Evolutionary conservation across 805 yeast genomes (phyloP).

Genomic region (Kodamaea neixiangensis): DNA sequence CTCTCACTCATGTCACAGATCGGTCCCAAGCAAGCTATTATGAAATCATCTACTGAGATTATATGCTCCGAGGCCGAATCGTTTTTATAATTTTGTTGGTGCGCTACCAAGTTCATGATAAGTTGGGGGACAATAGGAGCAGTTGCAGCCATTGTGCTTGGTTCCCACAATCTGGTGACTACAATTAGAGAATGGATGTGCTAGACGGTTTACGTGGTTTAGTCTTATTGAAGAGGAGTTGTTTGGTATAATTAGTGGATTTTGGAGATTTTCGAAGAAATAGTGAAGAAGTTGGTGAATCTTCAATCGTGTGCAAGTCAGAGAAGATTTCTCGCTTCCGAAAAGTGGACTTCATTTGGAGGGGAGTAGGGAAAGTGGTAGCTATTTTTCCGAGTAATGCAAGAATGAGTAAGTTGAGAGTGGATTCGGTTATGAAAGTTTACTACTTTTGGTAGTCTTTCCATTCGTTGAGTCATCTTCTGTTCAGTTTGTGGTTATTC

Average conservation of each 20-base stretch:
- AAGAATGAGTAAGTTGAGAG: too few relatives aligned
- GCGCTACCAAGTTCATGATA: slow-evolving; percentile 8
- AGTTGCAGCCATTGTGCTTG: background rate
- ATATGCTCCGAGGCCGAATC: slow-evolving; percentile 12
- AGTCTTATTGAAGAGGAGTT: background rate
- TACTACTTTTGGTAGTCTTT: too few relatives aligned
- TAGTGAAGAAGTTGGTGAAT: background rate
- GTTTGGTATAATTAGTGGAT: background rate
- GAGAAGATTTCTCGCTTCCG: background rate
- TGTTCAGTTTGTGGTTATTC: too few relatives aligned
- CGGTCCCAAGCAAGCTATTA: background rate
- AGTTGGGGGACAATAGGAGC: background rate
- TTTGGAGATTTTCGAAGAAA: background rate
- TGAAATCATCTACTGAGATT: background rate
- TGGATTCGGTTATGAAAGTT: too few relatives aligned
- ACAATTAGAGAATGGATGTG: too few relatives aligned
- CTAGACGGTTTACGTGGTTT: background rate
- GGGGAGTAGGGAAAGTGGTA: too few relatives aligned
- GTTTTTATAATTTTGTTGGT: background rate
- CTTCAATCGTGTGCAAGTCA: background rate
- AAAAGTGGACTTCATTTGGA: background rate
- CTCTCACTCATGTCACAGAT: background rate
- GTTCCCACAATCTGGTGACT: background rate
- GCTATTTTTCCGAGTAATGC: too few relatives aligned
- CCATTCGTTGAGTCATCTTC: too few relatives aligned